Evolutionary conservation across 139 green algal species (phyloP), one percentile per base, ranked within the genome.

Genomic region (Tetradesmus obliquus): DNA sequence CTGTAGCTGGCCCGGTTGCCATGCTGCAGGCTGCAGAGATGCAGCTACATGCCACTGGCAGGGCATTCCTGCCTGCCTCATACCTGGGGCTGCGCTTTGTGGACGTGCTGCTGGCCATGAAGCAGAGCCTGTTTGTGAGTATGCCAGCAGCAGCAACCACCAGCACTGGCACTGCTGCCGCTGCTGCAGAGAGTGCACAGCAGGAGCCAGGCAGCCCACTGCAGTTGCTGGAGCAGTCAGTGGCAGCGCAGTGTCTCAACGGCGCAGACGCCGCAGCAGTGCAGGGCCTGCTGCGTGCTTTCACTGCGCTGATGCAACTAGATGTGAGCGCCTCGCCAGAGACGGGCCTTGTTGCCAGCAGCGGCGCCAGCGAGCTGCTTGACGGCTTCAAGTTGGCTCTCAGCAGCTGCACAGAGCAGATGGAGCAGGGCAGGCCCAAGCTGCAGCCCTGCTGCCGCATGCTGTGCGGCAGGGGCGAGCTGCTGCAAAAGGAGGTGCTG

Each of bases 401-500:
- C 3, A 22, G 1, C 62, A 22, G 10, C 32, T 55, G 19, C 17
- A 55, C 84, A 15, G 82, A 85, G 2, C 53, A 55, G 2, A 19
- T 93, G 55, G 9, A 5, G 7, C 74, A 87, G 24, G 53, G 80
- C 17, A 82, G 60, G 32, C 79, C 83, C 24, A 32, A 74, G 84
- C 84, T 93, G 84, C 53, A 80, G 55, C 55, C 54, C 53, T 87
- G 24, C 74, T 87, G 32, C 71, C 51, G n/a, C 51, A 72, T 32
- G 71, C 54, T 91, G 54, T 22, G 13, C 72, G 55, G 4, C 71
- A 85, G 87, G n/a, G 87, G 69, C 4, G 72, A 84, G 20, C 71
- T 85, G 51, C 69, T 91, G 87, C 87, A 76, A 53, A 91, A 91
- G 53, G 87, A 91, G 51, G 53, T 91, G 72, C 84, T 93, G 3